phyloP scores from a whole-genome alignment of 2,329 filamentous ascomycete genomes.

The Boeremia lycopersici region DNA sequence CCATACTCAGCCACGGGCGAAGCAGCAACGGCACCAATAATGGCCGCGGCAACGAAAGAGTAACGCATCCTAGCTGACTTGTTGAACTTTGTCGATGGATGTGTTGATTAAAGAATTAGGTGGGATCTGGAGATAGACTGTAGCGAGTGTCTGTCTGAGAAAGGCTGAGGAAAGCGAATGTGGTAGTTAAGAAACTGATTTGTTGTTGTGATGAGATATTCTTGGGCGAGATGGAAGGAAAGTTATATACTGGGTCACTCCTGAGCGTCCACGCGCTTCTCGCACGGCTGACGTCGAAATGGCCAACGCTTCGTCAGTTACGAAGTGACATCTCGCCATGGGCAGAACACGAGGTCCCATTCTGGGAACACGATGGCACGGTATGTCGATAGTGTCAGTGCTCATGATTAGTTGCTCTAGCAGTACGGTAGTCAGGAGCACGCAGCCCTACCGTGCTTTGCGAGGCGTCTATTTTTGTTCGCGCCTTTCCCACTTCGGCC shows the following conservation, averaged over 20 bases:
- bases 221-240: conserved; percentile 15
- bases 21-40: conserved; percentile 40
- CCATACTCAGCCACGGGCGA: conserved; percentile 32
- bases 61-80: conserved; percentile 40
- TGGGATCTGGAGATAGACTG: conserved; percentile 32
- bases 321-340: conserved; percentile 36
- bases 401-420: conserved; percentile 25
- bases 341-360: conserved; percentile 30
- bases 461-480: conserved; percentile 21
- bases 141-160: conserved; percentile 41
- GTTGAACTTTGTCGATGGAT: conserved; percentile 4
- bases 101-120: conserved; percentile 28
- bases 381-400: conserved; percentile 40
- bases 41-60: conserved; percentile 37
- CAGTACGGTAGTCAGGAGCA: conserved; percentile 20
- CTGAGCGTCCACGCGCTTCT: conserved; percentile 27
- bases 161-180: conserved; percentile 39
- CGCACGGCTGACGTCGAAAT: conserved; percentile 33
- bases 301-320: conserved; percentile 31
- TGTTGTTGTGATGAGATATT: conserved; percentile 28
- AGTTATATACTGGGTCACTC: conserved; percentile 36
- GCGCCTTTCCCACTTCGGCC: conserved; percentile 7
- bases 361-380: conserved; percentile 44
- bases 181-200: conserved; percentile 30
- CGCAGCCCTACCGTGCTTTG: conserved; percentile 29